These are phyloP conservation scores for Plectosphaerella sp. DNA, from an alignment of 2,329 filamentous ascomycete genomes.

Conservation along the genomic window DNA sequence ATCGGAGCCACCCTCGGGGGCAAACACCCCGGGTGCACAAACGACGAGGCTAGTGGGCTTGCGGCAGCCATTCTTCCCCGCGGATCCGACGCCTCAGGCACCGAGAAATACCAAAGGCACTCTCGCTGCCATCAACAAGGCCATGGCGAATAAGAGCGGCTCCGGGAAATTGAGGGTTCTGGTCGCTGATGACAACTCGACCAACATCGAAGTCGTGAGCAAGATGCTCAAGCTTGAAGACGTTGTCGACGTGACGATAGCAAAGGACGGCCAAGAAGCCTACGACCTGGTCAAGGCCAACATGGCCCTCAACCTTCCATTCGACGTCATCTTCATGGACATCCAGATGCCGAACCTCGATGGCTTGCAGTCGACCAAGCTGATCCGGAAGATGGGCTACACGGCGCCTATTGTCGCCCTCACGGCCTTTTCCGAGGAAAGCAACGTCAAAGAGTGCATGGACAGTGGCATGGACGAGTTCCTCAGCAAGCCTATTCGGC, in stretches of 20 bases:
- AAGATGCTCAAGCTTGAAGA: conserved; percentile 70
- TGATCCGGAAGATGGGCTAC: conserved; percentile 85
- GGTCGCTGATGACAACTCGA: conserved; percentile 69
- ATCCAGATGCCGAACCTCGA: conserved; percentile 94
- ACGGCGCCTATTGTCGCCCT: conserved; percentile 83
- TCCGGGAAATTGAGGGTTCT: conserved; percentile 69
- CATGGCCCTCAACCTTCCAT: conserved; percentile 68
- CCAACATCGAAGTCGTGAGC: conserved; percentile 55
- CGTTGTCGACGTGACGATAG: conserved; percentile 83
- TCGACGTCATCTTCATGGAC: conserved; percentile 94
- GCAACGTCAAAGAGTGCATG: conserved; percentile 80
- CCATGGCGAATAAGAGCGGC: conserved; percentile 55
- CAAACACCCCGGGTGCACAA: conserved; percentile 47
- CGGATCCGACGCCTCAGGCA: conserved; percentile 28
- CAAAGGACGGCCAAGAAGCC: conserved; percentile 81
- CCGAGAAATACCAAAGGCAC: conserved; percentile 49
- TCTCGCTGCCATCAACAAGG: conserved; percentile 60
- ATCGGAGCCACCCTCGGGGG: conserved; percentile 13
- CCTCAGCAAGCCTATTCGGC: conserved; percentile 68
- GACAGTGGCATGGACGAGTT: conserved; percentile 93
- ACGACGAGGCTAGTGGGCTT: conserved; percentile 73
- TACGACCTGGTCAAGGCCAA: conserved; percentile 79
- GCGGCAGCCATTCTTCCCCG: conserved; percentile 74
- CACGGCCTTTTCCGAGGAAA: conserved; percentile 87
- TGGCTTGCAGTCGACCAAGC: conserved; percentile 76